These are phyloP conservation scores for Solanum ossicruentum DNA, from an alignment of 257 asterid genomes.

Conservation along the genomic window DNA sequence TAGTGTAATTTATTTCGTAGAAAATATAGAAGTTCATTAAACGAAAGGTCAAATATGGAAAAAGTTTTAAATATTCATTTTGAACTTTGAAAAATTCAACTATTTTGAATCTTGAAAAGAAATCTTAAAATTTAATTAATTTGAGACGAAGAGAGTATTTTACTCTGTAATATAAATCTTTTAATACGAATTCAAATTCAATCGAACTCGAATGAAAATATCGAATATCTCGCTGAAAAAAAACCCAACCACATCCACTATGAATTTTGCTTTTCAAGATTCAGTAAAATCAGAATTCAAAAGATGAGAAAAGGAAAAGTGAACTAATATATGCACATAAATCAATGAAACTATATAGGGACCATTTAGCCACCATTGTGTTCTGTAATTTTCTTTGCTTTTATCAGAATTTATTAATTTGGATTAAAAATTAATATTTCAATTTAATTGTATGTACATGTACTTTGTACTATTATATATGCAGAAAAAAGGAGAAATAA, in stretches of 20 bases:
- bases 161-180: too few relatives aligned
- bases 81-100: too few relatives aligned
- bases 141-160: too few relatives aligned
- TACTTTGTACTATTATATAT: neutral
- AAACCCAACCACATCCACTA: slow-evolving; percentile 27
- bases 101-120: too few relatives aligned
- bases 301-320: neutral
- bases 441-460: neutral
- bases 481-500: neutral
- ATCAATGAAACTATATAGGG: neutral
- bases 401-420: neutral
- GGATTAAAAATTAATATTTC: neutral
- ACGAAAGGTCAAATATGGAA: too few relatives aligned
- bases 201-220: accelerated
- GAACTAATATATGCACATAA: neutral
- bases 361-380: slow-evolving; percentile 2
- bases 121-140: too few relatives aligned
- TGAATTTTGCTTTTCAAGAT: slow-evolving; percentile 2
- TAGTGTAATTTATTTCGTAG: too few relatives aligned
- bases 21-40: too few relatives aligned
- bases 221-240: too few relatives aligned
- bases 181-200: too few relatives aligned
- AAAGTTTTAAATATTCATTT: too few relatives aligned
- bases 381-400: neutral
- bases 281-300: neutral